Conservation (phyloP, 805 yeast species). For the Teunomyces tritomae region DNA sequence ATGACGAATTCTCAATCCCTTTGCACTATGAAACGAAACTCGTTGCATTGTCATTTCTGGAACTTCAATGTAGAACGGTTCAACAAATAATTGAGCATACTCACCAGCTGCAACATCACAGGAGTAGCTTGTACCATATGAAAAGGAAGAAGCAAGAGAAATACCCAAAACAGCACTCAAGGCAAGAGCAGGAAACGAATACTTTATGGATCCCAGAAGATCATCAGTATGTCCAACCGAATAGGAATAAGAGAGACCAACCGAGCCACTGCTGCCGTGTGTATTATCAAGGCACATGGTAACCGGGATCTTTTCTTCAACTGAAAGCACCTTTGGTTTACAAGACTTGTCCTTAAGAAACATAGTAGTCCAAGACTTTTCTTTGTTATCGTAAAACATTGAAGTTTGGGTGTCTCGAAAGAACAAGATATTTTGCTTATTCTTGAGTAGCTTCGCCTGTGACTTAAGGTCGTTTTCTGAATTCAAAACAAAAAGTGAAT, state of each 20-base stretch:
- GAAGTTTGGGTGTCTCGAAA: background rate
- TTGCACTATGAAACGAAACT: background rate
- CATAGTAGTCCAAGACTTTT: background rate
- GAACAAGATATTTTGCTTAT: background rate
- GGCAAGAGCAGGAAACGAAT: background rate
- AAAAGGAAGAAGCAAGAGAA: background rate
- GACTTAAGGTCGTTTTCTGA: background rate
- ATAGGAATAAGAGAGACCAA: background rate
- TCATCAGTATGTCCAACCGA: background rate
- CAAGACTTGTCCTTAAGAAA: background rate
- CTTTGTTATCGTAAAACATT: background rate
- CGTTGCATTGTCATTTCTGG: background rate
- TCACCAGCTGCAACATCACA: background rate
- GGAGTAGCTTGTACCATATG: background rate
- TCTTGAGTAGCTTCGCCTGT: background rate
- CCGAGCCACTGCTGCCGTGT: conserved; percentile 1
- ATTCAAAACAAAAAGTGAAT: background rate
- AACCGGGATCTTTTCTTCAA: background rate
- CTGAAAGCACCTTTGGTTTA: background rate
- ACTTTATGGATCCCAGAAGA: background rate
- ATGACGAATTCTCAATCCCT: background rate
- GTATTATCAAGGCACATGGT: conserved; percentile 1
- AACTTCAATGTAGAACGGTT: conserved; percentile 3
- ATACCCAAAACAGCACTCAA: background rate
- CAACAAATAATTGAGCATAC: conserved; percentile 3